A percentile compares a stretch with the other conserved stretches of the same genome.
phyloP scores from a whole-genome alignment of 352 stramenopile species.

The Phytophthora sansomeana region DNA sequence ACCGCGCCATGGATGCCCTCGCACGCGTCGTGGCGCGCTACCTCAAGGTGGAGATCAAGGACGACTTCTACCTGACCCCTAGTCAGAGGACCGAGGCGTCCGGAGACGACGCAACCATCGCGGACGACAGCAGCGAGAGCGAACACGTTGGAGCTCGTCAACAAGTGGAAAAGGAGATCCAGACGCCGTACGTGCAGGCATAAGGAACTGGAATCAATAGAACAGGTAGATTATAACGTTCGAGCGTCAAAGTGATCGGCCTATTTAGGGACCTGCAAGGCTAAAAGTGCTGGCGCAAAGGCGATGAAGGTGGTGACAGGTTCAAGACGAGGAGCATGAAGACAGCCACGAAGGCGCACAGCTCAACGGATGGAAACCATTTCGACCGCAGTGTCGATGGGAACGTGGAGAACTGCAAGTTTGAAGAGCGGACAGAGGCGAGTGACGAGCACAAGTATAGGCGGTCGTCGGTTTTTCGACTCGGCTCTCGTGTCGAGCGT shows the following conservation, averaged over 20 bases:
- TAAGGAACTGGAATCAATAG: slow-evolving; percentile 24
- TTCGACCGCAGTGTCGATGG: slow-evolving; percentile 14
- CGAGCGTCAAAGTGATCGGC: background rate
- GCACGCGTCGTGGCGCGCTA: slow-evolving; percentile 27
- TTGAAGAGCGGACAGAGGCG: slow-evolving; percentile 21
- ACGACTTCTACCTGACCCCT: slow-evolving; percentile 51
- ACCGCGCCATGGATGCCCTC: slow-evolving; percentile 31
- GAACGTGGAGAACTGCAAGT: slow-evolving; percentile 33
- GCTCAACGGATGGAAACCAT: slow-evolving; percentile 2
- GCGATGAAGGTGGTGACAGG: slow-evolving; percentile 21
- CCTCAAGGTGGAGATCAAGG: slow-evolving; percentile 41
- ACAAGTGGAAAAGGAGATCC: slow-evolving; percentile 29
- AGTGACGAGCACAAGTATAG: slow-evolving; percentile 29
- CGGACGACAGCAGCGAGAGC: slow-evolving; percentile 43
- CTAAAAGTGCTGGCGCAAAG: slow-evolving; percentile 26
- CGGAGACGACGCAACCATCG: slow-evolving; percentile 27
- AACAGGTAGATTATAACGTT: slow-evolving; percentile 21
- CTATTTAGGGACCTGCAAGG: slow-evolving; percentile 29
- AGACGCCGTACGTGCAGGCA: slow-evolving; percentile 38
- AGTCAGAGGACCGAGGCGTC: slow-evolving; percentile 12
- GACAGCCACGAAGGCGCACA: slow-evolving; percentile 19
- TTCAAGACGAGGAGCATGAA: slow-evolving; percentile 36
- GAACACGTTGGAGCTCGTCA: slow-evolving; percentile 27
- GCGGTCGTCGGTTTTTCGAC: slow-evolving; percentile 29
- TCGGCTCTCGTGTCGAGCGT: slow-evolving; percentile 66